A percentile compares a stretch with the other conserved stretches of the same genome.
Conservation (phyloP, 306 rosid genomes). For the Quercus wislizeni region DNA sequence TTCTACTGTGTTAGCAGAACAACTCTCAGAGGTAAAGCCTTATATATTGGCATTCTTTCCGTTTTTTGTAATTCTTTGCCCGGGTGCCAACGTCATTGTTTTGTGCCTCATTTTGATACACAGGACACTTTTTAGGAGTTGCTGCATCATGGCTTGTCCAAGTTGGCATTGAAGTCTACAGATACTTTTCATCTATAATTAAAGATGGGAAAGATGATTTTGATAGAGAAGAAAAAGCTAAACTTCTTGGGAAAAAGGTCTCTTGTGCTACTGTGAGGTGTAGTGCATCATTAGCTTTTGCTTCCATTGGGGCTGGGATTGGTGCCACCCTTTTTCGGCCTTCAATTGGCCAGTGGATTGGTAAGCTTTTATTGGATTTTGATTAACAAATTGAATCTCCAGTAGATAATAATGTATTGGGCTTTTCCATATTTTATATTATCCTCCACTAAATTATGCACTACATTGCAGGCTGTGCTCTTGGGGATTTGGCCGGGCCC, state of each 20-base stretch:
- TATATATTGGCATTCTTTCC: neutral
- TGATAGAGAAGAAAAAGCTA: slow-evolving; percentile 28
- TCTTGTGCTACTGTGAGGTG: slow-evolving; percentile 51
- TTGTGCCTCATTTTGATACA: slow-evolving; percentile 9
- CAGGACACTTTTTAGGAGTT: slow-evolving; percentile 71
- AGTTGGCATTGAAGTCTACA: slow-evolving; percentile 61
- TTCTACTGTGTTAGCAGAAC: slow-evolving; percentile 58
- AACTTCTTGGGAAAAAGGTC: slow-evolving; percentile 46
- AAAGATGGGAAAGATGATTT: slow-evolving; percentile 35
- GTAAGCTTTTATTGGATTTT: slow-evolving; percentile 39
- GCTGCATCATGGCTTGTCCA: slow-evolving; percentile 86
- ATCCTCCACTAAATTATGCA: neutral
- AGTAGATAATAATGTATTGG: neutral
- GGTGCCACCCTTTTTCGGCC: slow-evolving; percentile 73
- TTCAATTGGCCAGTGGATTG: slow-evolving; percentile 72
- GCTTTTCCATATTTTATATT: neutral
- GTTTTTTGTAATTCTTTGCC: neutral
- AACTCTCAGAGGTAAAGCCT: slow-evolving; percentile 66
- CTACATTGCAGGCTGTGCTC: slow-evolving; percentile 56
- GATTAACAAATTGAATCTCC: slow-evolving; percentile 2
- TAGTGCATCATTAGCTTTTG: slow-evolving; percentile 64
- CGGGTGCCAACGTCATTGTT: slow-evolving; percentile 15
- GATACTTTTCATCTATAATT: slow-evolving; percentile 21
- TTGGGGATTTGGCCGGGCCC: slow-evolving; percentile 85
- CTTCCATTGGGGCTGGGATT: slow-evolving; percentile 78